A percentile compares a stretch with the other conserved stretches of the same genome.
Evolutionary conservation across 139 green algal species (phyloP).

Genomic region (Pleodorina starrii): DNA sequence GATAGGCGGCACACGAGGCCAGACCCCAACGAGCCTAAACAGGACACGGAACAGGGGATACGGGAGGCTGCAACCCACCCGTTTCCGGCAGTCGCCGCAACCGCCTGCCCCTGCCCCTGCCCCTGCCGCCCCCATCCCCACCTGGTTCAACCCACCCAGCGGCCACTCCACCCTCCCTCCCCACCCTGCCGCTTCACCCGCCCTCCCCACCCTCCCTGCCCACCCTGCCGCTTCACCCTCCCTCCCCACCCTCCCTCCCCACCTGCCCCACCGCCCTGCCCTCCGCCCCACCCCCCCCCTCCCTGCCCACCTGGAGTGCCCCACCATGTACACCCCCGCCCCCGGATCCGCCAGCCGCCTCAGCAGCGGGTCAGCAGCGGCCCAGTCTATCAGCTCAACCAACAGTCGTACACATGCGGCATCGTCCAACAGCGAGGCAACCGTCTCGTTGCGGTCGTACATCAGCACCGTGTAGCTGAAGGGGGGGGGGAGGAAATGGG

Average conservation of each 20-base stretch:
- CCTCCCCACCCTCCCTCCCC: background rate
- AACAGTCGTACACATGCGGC: conserved; percentile 75
- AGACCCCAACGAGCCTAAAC: too few relatives aligned
- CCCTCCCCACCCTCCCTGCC: background rate
- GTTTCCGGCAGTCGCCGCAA: too few relatives aligned
- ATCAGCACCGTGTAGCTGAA: conserved; percentile 73
- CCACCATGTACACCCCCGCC: conserved; percentile 68
- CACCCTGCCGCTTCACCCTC: background rate
- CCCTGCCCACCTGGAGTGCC: conserved; percentile 61
- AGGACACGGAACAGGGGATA: too few relatives aligned
- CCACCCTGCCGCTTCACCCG: background rate
- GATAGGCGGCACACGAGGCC: too few relatives aligned
- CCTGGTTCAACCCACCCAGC: background rate
- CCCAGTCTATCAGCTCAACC: conserved; percentile 83
- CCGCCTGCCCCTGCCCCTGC: too few relatives aligned
- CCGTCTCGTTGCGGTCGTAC: conserved; percentile 80
- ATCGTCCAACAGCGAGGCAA: conserved; percentile 81
- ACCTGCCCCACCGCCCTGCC: background rate
- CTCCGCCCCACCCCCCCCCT: background rate
- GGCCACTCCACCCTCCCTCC: background rate
- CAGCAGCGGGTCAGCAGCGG: conserved; percentile 67
- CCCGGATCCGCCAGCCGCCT: conserved; percentile 67
- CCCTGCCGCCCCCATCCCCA: background rate
- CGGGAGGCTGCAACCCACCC: too few relatives aligned
- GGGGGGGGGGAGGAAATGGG: too few relatives aligned